Conservation (phyloP, 2,329 filamentous ascomycete species). For the Westerdykella sp. region DNA sequence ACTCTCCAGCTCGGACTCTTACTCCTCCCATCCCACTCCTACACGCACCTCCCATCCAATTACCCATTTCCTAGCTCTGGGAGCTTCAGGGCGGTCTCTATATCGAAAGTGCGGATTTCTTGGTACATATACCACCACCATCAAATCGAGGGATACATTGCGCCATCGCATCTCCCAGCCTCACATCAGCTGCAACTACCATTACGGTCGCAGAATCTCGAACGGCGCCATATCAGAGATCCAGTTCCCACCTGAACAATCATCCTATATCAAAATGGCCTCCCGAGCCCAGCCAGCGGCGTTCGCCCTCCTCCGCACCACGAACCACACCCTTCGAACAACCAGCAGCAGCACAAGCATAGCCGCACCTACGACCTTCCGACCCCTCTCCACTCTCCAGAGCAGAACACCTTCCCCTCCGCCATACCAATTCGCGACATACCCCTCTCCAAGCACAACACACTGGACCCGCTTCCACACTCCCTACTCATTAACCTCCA, state of each 20-base stretch:
- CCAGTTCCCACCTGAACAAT: background rate
- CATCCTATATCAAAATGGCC: slow-evolving; percentile 15
- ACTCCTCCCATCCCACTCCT: no score
- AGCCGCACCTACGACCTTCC: slow-evolving; percentile 16
- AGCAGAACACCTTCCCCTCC: slow-evolving; percentile 8
- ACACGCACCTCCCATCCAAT: background rate
- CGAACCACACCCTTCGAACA: slow-evolving; percentile 19
- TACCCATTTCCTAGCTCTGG: background rate
- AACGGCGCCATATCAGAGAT: background rate
- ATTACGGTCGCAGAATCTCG: no score
- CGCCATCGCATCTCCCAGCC: no score
- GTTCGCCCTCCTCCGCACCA: slow-evolving; percentile 21
- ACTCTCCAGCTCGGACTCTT: background rate
- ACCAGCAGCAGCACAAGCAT: slow-evolving; percentile 4
- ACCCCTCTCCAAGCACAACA: slow-evolving; percentile 16
- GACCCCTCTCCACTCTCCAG: slow-evolving; percentile 7
- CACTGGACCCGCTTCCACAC: slow-evolving; percentile 33
- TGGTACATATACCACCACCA: no score
- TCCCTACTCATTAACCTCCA: slow-evolving; percentile 23
- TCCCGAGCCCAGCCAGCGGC: slow-evolving; percentile 9
- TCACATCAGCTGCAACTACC: no score
- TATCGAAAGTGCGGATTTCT: no score
- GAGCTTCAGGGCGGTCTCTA: no score
- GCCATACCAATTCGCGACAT: slow-evolving; percentile 10
- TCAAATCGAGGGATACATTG: no score